Conservation (phyloP, 2,329 filamentous ascomycete genomes). For the Alternaria sp. region DNA sequence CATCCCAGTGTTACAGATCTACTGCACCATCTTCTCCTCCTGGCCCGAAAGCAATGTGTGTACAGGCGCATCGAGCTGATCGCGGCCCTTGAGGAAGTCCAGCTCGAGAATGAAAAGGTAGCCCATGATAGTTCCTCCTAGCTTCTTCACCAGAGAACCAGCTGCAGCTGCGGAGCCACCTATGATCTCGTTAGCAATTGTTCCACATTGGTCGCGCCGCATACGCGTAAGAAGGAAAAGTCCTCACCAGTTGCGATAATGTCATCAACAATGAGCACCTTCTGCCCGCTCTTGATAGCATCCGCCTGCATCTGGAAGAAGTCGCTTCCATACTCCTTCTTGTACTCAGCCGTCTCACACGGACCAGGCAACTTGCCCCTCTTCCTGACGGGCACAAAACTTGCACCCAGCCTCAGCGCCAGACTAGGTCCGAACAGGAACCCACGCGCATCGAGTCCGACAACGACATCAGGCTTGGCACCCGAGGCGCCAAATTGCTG, state of each 20-base stretch:
- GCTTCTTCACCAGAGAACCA: constrained; percentile 82
- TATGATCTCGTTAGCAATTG: constrained; percentile 49
- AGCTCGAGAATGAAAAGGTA: constrained; percentile 97
- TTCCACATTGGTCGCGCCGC: background rate
- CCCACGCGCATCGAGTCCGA: constrained; percentile 91
- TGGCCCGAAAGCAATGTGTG: constrained; percentile 81
- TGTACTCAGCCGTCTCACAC: constrained; percentile 82
- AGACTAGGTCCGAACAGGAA: constrained; percentile 94
- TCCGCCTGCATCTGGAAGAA: constrained; percentile 95
- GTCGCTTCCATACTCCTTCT: constrained; percentile 97
- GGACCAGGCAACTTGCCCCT: constrained; percentile 93
- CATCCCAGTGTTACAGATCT: background rate
- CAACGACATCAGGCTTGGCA: constrained; percentile 80
- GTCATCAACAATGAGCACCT: constrained; percentile 93
- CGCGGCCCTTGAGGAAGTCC: constrained; percentile 87
- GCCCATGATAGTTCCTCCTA: constrained; percentile 84
- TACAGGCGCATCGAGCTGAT: constrained; percentile 85
- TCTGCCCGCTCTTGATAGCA: constrained; percentile 84
- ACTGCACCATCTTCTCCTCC: constrained; percentile 47
- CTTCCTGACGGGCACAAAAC: constrained; percentile 94
- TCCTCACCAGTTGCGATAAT: constrained; percentile 90
- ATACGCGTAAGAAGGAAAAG: constrained; percentile 50
- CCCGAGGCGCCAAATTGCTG: constrained; percentile 61
- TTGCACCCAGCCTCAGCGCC: constrained; percentile 80
- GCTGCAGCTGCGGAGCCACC: constrained; percentile 92